A percentile compares a stretch with the other conserved stretches of the same genome.
Conservation (phyloP, 345 rosid genomes). For the Heritiera fomes region DNA sequence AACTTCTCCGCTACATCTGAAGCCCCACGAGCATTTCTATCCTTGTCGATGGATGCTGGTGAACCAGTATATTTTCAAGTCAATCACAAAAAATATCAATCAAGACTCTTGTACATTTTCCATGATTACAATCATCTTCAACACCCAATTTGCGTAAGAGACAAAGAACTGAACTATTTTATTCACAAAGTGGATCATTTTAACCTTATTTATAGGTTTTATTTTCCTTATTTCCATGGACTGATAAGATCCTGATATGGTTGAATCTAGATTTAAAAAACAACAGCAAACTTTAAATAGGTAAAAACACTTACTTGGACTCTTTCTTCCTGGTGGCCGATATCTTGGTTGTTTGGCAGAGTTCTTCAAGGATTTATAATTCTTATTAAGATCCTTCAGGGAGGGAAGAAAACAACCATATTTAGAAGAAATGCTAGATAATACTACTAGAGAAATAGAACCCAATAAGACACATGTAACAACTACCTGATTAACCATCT, state of each 20-base stretch:
- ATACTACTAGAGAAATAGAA: not conserved
- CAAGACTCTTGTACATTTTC: not conserved
- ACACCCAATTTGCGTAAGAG: not conserved
- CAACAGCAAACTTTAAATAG: too few species aligned
- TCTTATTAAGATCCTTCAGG: slow-evolving; percentile 51
- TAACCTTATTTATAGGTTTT: not conserved
- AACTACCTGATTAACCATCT: slow-evolving; percentile 54
- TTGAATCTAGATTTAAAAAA: too few species aligned
- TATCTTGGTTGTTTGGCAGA: slow-evolving; percentile 52
- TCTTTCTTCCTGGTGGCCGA: slow-evolving; percentile 72
- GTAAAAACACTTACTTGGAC: slow-evolving; percentile 57
- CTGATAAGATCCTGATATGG: not conserved
- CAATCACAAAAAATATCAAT: not conserved
- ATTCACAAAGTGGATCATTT: not conserved
- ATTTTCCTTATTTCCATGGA: not conserved
- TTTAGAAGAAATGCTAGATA: not conserved
- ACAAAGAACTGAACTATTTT: not conserved
- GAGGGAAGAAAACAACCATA: not conserved
- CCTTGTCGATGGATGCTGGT: slow-evolving; percentile 45
- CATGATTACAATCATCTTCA: not conserved
- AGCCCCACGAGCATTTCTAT: slow-evolving; percentile 39
- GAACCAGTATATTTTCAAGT: not conserved
- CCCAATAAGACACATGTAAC: not conserved
- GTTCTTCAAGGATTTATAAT: slow-evolving; percentile 43
- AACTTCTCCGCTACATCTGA: slow-evolving; percentile 54